Conservation (phyloP, 441 rosid species). For the Rhodomyrtus psidioides region DNA sequence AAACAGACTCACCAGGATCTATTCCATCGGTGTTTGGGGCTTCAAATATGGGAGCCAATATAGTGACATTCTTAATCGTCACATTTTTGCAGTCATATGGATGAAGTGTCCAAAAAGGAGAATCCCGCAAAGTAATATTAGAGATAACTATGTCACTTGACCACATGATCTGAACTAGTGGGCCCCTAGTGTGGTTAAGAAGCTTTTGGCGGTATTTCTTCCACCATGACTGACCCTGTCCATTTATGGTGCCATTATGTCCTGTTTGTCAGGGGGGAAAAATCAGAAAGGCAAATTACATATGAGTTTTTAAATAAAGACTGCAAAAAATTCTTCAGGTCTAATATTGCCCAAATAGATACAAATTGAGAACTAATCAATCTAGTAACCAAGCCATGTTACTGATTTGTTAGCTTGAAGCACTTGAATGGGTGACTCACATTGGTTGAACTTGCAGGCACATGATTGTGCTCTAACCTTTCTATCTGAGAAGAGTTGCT, state of each 20-base stretch:
- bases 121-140: constrained; percentile 69
- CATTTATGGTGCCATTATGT: constrained; percentile 90
- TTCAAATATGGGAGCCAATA: constrained; percentile 67
- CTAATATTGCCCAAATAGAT: background rate
- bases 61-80: constrained; percentile 63
- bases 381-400: background rate
- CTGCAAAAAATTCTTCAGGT: background rate
- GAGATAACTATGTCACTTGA: constrained; percentile 76
- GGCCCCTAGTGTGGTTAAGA: constrained; percentile 90
- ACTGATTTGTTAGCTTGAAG: background rate
- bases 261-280: constrained; percentile 41
- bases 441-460: background rate
- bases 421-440: background rate
- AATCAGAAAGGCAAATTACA: background rate
- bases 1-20: constrained; percentile 66
- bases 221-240: constrained; percentile 98
- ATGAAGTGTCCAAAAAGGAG: constrained; percentile 97
- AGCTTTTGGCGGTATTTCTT: constrained; percentile 82
- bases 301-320: background rate
- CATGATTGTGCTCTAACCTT: background rate
- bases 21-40: constrained; percentile 98
- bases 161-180: constrained; percentile 93
- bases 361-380: background rate
- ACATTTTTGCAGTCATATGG: constrained; percentile 95
- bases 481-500: background rate